Base-by-base conservation (phyloP, 1,284 basidiomycete genomes). In the Papiliotrema flavescens region DNA sequence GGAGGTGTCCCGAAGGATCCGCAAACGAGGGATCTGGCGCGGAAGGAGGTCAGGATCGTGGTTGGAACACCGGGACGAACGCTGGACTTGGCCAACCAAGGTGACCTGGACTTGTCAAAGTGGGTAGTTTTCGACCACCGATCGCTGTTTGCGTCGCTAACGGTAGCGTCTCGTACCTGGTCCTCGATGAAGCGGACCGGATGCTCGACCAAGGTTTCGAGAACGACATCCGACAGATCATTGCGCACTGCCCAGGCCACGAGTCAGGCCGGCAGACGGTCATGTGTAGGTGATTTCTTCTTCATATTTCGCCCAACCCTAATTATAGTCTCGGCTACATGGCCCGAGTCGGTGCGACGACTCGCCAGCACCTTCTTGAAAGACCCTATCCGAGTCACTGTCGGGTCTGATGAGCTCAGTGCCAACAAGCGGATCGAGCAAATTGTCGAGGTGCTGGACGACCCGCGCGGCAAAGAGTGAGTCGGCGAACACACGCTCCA, bases 171-270 rank as follows among this genome's bases (percentile, higher is more conserved):
- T 82, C 85, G 48, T 98, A 94, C 79, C 81, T 98, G 17, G 95
- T 98, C 0, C 79, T 99, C 40, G 96, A 99, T 70, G 95, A 99
- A 78, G 95, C 95, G 1, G 95, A 99, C 78, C 83, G 95, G 45
- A 98, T 98, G 95, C 81, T 99, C 47, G 96, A 98, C 75, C 93
- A 89, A 69, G 96, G 96, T 0, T 99, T 99, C 75, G 96, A 99
- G 79, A 96, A 97, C 67, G 96, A 98, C 74, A 98, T 98, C 62
- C 82, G 92, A 47, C 83, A 83, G 54, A 98, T 99, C 68, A 94
- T 98, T 59, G 86, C 84, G 8, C 81, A 84, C 65, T 86, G 87
- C 28, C 87, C 87, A 63, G 83, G 83, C 62, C 64, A 69, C 49
- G 79, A 80, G 13, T 74, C 77, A 14, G 81, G 84, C 52, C 81